A percentile compares a stretch with the other conserved stretches of the same genome.
These are phyloP conservation scores for Mycena venus DNA, from an alignment of 768 basidiomycete genomes.

Conservation along the genomic window DNA sequence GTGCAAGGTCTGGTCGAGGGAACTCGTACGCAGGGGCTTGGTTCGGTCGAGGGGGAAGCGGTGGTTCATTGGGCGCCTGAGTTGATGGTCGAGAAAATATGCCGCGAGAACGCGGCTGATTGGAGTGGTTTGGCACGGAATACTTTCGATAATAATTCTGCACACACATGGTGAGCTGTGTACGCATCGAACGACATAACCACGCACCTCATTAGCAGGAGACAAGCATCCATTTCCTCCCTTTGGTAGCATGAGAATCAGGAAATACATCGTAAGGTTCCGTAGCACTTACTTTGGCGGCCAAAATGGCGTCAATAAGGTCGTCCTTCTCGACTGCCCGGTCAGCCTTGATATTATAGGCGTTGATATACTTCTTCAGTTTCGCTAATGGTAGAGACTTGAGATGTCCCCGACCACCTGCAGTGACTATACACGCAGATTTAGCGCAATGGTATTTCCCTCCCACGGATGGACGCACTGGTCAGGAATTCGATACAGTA, in stretches of 20 bases:
- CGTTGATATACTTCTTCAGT: constrained; percentile 77
- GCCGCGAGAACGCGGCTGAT: constrained; percentile 51
- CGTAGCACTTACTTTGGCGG: constrained; percentile 60
- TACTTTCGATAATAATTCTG: constrained; percentile 73
- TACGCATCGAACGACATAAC: not conserved
- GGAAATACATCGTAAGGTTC: not conserved
- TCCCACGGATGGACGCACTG: constrained; percentile 56
- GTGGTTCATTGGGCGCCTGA: constrained; percentile 42
- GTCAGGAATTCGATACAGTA: constrained; percentile 80
- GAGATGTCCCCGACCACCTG: constrained; percentile 70
- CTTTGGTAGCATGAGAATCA: constrained; percentile 46
- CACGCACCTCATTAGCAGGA: constrained; percentile 67
- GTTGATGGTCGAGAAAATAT: constrained; percentile 60
- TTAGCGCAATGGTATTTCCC: not conserved
- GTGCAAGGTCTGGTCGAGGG: constrained; percentile 74
- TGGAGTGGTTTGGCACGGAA: constrained; percentile 67
- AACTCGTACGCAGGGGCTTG: constrained; percentile 53
- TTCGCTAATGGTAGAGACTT: constrained; percentile 69
- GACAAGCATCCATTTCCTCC: constrained; percentile 73
- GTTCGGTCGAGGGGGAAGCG: constrained; percentile 50
- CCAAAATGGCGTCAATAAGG: constrained; percentile 74
- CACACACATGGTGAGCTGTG: not conserved
- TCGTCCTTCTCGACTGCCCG: constrained; percentile 85
- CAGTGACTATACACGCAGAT: constrained; percentile 71
- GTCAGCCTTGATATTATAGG: constrained; percentile 75